These are phyloP conservation scores for Rosellinia necatrix DNA, from an alignment of 2,329 filamentous ascomycete genomes.

Conservation along the genomic window DNA sequence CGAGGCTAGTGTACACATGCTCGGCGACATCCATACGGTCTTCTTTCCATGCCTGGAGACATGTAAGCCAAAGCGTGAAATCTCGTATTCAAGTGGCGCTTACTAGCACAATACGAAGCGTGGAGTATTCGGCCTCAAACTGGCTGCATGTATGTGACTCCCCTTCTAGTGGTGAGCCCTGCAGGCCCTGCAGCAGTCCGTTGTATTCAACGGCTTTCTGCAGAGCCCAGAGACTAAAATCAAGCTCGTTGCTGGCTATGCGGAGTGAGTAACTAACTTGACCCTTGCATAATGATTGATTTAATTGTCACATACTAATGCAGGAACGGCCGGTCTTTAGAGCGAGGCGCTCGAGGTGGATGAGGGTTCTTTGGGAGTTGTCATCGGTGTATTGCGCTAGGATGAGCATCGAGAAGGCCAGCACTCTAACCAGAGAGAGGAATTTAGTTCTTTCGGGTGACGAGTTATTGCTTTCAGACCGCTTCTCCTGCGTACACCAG, in stretches of 20 bases:
- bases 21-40: conserved; percentile 76
- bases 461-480: conserved; percentile 38
- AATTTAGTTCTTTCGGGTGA: conserved; percentile 38
- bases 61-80: conserved; percentile 19
- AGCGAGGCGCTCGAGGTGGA: conserved; percentile 65
- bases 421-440: conserved; percentile 49
- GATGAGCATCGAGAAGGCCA: conserved; percentile 72
- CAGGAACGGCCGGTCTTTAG: conserved; percentile 69
- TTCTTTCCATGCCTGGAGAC: conserved; percentile 71
- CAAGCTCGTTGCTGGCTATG: conserved; percentile 57
- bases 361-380: conserved; percentile 43
- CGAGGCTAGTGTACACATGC: conserved; percentile 70
- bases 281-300: conserved; percentile 18
- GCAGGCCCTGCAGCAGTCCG: conserved; percentile 43
- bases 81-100: conserved; percentile 33
- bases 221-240: conserved; percentile 64
- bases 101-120: conserved; percentile 70
- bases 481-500: conserved; percentile 57
- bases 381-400: conserved; percentile 49
- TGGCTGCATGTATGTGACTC: conserved; percentile 40
- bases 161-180: conserved; percentile 35
- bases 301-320: conserved; percentile 54
- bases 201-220: conserved; percentile 67
- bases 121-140: conserved; percentile 65
- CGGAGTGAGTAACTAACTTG: conserved; percentile 28